Evolutionary conservation across 305 asterid genomes (phyloP).

Genomic region (Fraxinus latifolia): DNA sequence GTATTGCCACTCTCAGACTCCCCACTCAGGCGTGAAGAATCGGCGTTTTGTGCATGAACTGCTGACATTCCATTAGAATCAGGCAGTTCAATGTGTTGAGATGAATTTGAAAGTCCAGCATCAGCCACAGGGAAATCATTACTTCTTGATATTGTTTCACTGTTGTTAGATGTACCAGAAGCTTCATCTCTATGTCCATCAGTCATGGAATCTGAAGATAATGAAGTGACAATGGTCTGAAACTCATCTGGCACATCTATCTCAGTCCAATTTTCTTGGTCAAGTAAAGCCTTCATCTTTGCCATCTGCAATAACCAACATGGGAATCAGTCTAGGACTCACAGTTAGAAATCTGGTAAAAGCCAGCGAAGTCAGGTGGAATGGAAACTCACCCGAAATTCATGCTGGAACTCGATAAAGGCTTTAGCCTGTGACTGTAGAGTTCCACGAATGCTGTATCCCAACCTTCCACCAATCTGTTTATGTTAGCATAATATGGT

Average conservation of each 20-base stretch:
- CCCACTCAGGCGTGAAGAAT: constrained; percentile 36
- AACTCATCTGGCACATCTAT: constrained; percentile 96
- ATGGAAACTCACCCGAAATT: constrained; percentile 76
- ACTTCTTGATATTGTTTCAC: constrained; percentile 37
- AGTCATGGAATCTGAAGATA: constrained; percentile 48
- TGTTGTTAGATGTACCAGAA: constrained; percentile 41
- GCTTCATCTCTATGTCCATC: constrained; percentile 44
- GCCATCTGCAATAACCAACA: constrained; percentile 64
- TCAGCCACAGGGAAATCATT: constrained; percentile 47
- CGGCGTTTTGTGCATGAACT: constrained; percentile 41
- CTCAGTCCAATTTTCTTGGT: constrained; percentile 98
- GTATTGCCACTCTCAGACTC: constrained; percentile 43
- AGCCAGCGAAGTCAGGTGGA: constrained; percentile 22
- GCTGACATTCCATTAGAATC: constrained; percentile 49
- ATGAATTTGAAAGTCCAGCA: constrained; percentile 39
- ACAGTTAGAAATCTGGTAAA: constrained; percentile 22
- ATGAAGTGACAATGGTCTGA: constrained; percentile 68
- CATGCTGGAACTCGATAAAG: constrained; percentile 93
- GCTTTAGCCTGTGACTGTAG: constrained; percentile 95
- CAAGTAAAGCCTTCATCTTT: constrained; percentile 92
- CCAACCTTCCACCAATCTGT: constrained; percentile 99
- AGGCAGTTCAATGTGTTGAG: constrained; percentile 44
- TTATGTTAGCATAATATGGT: constrained; percentile 37
- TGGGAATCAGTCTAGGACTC: constrained; percentile 26
- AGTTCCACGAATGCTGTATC: constrained; percentile 96